Evolutionary conservation across 169 alveolate genomes (phyloP).

Genomic region (Ichthyophthirius multifiliis): DNA sequence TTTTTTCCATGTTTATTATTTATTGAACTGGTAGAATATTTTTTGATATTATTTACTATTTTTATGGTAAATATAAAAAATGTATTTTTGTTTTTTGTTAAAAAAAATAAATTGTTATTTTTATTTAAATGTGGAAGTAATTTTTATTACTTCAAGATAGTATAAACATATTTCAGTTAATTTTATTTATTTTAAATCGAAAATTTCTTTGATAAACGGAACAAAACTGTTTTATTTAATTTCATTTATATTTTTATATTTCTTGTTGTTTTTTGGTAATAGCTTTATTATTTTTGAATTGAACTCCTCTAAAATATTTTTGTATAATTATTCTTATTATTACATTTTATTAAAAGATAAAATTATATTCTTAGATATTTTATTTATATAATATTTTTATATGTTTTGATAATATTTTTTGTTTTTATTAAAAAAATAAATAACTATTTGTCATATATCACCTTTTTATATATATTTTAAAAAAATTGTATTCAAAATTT

Average conservation of each 20-base stretch:
- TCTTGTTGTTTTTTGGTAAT: neutral
- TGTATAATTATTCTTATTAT: slow-evolving; percentile 1
- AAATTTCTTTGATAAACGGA: neutral
- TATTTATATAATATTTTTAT: too few species aligned
- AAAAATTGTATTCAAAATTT: too few species aligned
- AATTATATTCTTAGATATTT: too few species aligned
- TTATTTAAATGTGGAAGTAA: too few species aligned
- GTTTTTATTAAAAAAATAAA: too few species aligned
- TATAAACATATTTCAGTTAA: neutral
- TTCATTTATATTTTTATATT: neutral
- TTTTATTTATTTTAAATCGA: neutral
- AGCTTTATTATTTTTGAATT: neutral
- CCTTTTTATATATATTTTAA: too few species aligned
- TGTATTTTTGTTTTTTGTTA: too few species aligned
- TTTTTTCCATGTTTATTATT: neutral
- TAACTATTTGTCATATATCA: too few species aligned
- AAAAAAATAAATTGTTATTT: too few species aligned
- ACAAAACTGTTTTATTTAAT: neutral
- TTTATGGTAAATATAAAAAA: neutral
- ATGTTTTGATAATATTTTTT: too few species aligned
- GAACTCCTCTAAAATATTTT: neutral
- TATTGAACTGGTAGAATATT: neutral
- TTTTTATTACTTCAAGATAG: neutral
- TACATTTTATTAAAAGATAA: too few species aligned
- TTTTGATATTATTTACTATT: too few species aligned